Conservation (phyloP, 345 rosid genomes). For the Gossypium turneri region DNA sequence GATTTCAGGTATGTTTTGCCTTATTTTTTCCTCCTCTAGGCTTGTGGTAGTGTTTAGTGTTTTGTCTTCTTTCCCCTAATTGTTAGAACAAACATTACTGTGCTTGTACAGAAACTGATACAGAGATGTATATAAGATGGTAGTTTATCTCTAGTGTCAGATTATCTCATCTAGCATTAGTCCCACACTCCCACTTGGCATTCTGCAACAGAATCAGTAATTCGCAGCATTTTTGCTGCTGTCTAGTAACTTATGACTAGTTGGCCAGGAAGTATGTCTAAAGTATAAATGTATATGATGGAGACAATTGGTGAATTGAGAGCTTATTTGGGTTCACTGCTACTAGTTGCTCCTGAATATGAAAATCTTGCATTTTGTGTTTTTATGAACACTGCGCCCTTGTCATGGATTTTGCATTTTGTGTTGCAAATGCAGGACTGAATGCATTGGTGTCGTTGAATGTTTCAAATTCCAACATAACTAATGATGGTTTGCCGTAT, state of each 20-base stretch:
- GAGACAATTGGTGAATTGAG: background rate
- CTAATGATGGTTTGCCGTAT: slow-evolving; percentile 40
- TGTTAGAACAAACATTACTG: background rate
- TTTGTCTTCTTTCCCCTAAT: slow-evolving; percentile 3
- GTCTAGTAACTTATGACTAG: background rate
- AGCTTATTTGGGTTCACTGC: background rate
- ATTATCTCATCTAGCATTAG: background rate
- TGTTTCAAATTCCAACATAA: slow-evolving; percentile 48
- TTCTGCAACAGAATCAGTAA: background rate
- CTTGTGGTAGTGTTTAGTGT: background rate
- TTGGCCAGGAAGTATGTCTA: background rate
- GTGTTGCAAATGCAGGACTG: slow-evolving; percentile 37
- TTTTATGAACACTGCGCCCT: background rate
- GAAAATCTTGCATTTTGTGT: background rate
- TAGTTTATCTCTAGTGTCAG: background rate
- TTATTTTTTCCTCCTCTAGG: background rate
- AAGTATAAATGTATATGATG: background rate
- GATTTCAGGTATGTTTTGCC: slow-evolving; percentile 18
- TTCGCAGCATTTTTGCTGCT: background rate
- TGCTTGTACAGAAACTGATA: background rate
- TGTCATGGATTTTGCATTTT: background rate
- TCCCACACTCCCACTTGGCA: background rate
- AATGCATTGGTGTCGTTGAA: slow-evolving; percentile 46
- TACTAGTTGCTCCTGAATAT: background rate
- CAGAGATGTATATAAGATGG: slow-evolving; percentile 5